These are phyloP conservation scores for Phellopilus nigrolimitatus DNA, from an alignment of 1,284 basidiomycete species.

Conservation along the genomic window DNA sequence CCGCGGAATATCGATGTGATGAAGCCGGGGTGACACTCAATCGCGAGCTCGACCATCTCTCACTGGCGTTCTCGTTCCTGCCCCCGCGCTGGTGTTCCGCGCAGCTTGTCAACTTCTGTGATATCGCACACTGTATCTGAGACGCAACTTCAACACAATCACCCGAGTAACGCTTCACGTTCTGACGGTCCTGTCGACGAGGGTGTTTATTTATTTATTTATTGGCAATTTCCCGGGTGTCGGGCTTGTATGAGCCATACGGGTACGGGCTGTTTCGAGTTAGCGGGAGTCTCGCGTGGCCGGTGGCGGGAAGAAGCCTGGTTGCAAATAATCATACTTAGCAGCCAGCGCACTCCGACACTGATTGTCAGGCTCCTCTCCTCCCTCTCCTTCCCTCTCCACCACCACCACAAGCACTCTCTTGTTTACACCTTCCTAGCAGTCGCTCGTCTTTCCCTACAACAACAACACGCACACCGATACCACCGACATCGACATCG, in stretches of 20 bases:
- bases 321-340: no score
- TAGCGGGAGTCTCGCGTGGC: no score
- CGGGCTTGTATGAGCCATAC: no score
- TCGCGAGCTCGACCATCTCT: no score
- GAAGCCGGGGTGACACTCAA: no score
- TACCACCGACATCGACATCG: conserved; percentile 1
- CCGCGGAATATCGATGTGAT: no score
- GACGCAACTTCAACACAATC: background rate
- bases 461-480: conserved; percentile 5
- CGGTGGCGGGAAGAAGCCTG: no score
- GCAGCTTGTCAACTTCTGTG: background rate
- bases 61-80: no score
- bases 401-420: background rate
- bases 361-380: background rate
- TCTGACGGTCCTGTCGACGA: no score
- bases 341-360: background rate
- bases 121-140: background rate
- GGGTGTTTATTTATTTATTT: no score
- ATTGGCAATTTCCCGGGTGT: no score
- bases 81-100: background rate
- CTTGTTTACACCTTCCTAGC: conserved; percentile 12
- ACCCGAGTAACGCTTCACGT: background rate
- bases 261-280: no score
- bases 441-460: background rate
- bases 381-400: conserved; percentile 1